Evolutionary conservation across 257 asterid genomes (phyloP), one percentile per base, ranked within the genome.

Genomic region (Nicotiana tabacum): DNA sequence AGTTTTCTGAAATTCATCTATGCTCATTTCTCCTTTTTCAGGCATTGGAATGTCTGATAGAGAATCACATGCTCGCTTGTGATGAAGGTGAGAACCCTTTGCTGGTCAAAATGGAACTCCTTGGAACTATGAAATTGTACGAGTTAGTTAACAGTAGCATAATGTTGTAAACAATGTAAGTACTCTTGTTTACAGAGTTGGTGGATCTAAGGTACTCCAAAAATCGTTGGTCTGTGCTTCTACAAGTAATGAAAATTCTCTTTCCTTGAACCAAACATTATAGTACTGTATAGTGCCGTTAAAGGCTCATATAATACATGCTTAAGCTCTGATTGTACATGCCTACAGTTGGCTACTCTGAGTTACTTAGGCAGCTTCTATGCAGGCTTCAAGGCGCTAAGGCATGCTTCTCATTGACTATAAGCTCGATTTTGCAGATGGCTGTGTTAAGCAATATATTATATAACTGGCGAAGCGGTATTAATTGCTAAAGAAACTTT

Each of bases 11-110:
- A 76, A 51, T 76, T 76, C 62, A 60, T 84, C 55, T 46, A 51
- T 76, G 80, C 64, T 24, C 21, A 66, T 82, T 88, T 57, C 82
- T 77, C 55, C 82, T 24, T 78, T 88, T 84, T 74, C 94, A 96
- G 98, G 99, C 99, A 83, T 82, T 96, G 91, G 99, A 94, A 86
- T 90, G 98, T 86, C 97, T 96, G 77, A 86, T 90, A 85, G 99
- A 96, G 86, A 97, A 97, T 83, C 95, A 96, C 81, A 96, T 96
- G 99, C 98, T 96, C 86, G 90, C 96, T 80, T 90, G 94, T 76
- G 97, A 90, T 83, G 98, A 96, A 96, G 99, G 98, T 93, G 81
- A 65, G 87, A 24, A 84, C 79, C 81, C 76, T 62, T 79, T 29
- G 16, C 64, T n/a, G 58, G 68, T 74, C 24, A 74, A 74, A 43